Evolutionary conservation across 768 basidiomycete genomes (phyloP), one percentile per base, ranked within the genome.

Genomic region (Cyclocybe cylindracea): DNA sequence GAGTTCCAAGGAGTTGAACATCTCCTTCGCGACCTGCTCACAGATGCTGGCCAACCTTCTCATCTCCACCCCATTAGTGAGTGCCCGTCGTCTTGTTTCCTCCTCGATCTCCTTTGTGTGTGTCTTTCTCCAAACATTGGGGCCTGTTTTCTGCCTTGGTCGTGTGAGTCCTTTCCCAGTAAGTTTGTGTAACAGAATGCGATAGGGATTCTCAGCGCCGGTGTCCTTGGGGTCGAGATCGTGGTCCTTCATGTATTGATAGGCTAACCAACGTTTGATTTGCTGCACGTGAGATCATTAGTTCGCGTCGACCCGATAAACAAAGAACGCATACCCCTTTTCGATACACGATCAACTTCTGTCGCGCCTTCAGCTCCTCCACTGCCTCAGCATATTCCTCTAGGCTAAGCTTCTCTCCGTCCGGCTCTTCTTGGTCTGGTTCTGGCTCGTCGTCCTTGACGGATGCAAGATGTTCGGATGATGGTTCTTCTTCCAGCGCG

Each of bases 401-500:
- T 3, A 11, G 16, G 3, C 16, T 43, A 10, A 54, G 14, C 2
- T 7, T 38, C 18, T 43, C 53, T 38, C 2, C 1, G 19, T 54
- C 47, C 32, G 53, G 53, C 13, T 43, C 41, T 24, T 37, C 46
- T 1, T 5, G 5, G 10, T 54, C 53, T 2, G 34, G 33, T 7
- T 49, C 47, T 3, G 40, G 7, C 1, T 18, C 41, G 7, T 54
- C 33, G 24, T 54, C 53, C 29, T 57, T 42, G 10, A 48, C 46
- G 4, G 39, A 39, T 13, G 45, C 41, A 1, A 52, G 6, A 8
- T 37, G 11, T 19, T 56, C 55, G 1, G 50, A 1, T 2, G 50
- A 43, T 3, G 55, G 55, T 36, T 56, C 55, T 2, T 45, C 29
- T 2, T 55, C 47, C 32, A 52, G 51, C 10, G 50, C 47, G 14